phyloP scores from a whole-genome alignment of 2,329 filamentous ascomycete genomes.

The Nigrospora sphaerica region DNA sequence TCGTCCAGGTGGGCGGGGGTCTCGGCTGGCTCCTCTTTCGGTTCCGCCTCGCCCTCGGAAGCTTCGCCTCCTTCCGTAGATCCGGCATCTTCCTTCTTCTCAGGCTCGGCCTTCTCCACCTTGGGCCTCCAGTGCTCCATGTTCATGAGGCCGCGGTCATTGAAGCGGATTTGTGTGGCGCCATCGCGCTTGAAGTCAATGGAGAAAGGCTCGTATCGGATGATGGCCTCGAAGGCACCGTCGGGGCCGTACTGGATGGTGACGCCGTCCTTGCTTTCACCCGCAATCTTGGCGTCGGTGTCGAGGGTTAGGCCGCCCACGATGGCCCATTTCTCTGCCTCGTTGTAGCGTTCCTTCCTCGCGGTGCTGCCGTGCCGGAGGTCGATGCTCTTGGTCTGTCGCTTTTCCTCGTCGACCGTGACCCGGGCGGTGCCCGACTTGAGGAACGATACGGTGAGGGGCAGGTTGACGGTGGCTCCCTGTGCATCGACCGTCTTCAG shows the following conservation, averaged over 20 bases:
- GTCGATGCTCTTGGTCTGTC: constrained; percentile 82
- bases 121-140: constrained; percentile 94
- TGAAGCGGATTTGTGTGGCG: constrained; percentile 76
- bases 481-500: constrained; percentile 66
- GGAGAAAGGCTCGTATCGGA: constrained; percentile 75
- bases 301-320: constrained; percentile 74
- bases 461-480: constrained; percentile 67
- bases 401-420: constrained; percentile 83
- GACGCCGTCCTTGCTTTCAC: constrained; percentile 58
- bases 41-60: constrained; percentile 11
- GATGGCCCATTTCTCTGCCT: constrained; percentile 78
- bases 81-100: constrained; percentile 47
- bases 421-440: constrained; percentile 84
- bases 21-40: constrained; percentile 34
- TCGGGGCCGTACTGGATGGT: constrained; percentile 75
- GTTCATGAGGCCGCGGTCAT: constrained; percentile 84
- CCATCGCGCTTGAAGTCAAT: constrained; percentile 85
- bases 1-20: constrained; percentile 57
- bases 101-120: constrained; percentile 51
- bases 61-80: constrained; percentile 34
- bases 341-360: constrained; percentile 91
- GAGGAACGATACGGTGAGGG: constrained; percentile 80
- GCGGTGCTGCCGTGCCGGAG: constrained; percentile 77
- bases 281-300: constrained; percentile 60
- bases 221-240: constrained; percentile 71